Base-by-base conservation (phyloP, 2,329 filamentous ascomycete genomes). In the Didymella segeticola region DNA sequence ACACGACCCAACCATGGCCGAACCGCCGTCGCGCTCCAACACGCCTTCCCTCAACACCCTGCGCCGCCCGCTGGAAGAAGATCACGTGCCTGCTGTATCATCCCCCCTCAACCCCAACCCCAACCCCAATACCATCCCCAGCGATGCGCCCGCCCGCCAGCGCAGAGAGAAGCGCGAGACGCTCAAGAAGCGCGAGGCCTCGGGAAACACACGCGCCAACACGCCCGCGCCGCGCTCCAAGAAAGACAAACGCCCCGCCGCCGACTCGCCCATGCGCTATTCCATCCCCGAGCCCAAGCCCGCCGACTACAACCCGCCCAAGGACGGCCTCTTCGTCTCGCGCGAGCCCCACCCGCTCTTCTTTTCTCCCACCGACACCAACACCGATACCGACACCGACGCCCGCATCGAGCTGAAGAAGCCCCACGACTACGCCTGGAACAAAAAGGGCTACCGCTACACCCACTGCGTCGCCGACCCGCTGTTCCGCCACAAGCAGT, bases 401-500 rank as follows among this genome's bases (percentile, higher is more conserved):
- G n/a, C n/a, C n/a, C n/a, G n/a, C 29, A 68, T 69, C 0, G 76
- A 82, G 61, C 69, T 81, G 47, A 77, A 75, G 69, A 81, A 79
- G 58, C 78, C 79, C 0, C 70, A 79, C 22, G 81, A 83, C 54
- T 77, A 81, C 52, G 83, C 86, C 7, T 86, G 85, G 68, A 88
- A 88, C 68, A 86, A 86, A 64, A 84, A 83, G 62, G 84, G 88
- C 49, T 98, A 93, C 72, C 89, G 91, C 55, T 98, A 98, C 73
- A 89, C 88, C 26, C 90, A 93, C 66, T 96, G 91, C 71, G 93
- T 97, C 61, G 91, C 92, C 62, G 93, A 97, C 63, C 91, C 92
- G 1, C 82, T 84, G 17, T 96, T 97, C 68, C 88, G 91, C 6
- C 91, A 92, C 59, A 92, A 87, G 60, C 85, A 96, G 67, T 95